Evolutionary conservation across 2,329 filamentous ascomycete species (phyloP).

Genomic region (Phialophora verrucosa): DNA sequence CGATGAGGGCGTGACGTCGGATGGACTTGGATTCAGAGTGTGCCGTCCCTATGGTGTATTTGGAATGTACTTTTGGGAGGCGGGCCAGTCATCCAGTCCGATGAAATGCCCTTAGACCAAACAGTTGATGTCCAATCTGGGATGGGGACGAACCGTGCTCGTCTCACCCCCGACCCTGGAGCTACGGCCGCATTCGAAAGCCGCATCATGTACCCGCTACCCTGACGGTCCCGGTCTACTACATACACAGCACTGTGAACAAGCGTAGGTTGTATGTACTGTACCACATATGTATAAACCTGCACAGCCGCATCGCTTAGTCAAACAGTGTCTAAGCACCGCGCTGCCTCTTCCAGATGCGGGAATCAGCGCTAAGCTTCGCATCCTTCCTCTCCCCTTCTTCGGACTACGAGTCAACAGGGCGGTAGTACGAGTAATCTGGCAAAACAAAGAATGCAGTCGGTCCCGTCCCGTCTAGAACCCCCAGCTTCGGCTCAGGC

Average conservation of each 20-base stretch:
- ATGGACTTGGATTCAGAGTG: background rate
- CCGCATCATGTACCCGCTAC: background rate
- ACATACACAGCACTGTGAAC: background rate
- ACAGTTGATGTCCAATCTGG: background rate
- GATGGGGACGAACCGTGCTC: background rate
- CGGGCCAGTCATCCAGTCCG: background rate
- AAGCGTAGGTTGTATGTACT: background rate
- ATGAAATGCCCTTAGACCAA: background rate
- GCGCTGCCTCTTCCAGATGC: background rate
- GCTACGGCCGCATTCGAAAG: background rate
- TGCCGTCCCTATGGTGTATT: background rate
- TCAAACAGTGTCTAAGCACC: background rate
- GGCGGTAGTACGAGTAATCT: background rate
- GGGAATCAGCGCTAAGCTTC: background rate
- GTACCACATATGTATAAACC: background rate
- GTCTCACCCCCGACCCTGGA: background rate
- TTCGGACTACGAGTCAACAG: background rate
- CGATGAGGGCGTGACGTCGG: background rate
- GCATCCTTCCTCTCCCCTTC: background rate
- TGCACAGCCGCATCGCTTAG: background rate
- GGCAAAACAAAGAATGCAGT: background rate
- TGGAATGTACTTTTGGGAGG: background rate
- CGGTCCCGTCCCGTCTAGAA: too few species aligned
- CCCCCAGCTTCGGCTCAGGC: background rate
- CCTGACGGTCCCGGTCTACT: background rate